Percentiles rank a stretch among this genome's conserved stretches.
These are phyloP conservation scores for Serendipita sp. DNA, from an alignment of 768 basidiomycete species.

Conservation along the genomic window DNA sequence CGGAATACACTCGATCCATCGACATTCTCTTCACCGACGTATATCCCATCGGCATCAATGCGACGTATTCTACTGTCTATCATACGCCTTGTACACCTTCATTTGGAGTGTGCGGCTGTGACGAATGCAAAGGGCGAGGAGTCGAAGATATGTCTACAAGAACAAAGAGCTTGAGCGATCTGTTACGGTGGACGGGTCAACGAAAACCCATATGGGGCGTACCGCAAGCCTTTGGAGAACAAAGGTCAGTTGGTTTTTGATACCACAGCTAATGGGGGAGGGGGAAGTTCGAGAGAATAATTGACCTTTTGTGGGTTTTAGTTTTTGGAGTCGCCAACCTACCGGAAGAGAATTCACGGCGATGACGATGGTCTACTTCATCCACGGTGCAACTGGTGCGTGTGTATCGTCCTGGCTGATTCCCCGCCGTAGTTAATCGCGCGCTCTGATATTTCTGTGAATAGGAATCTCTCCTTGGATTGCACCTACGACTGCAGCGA, in stretches of 20 bases:
- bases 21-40: slow-evolving; percentile 13
- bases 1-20: slow-evolving; percentile 12
- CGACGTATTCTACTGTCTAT: slow-evolving; percentile 13
- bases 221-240: slow-evolving; percentile 16
- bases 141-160: slow-evolving; percentile 6
- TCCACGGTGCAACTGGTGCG: slow-evolving; percentile 9
- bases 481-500: slow-evolving; percentile 9
- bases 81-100: slow-evolving; percentile 13
- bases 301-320: not conserved
- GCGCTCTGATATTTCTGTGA: not conserved
- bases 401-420: too few species aligned
- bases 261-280: too few species aligned
- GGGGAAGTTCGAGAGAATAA: too few species aligned
- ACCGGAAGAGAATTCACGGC: slow-evolving; percentile 11
- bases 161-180: not conserved
- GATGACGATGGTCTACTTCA: not conserved
- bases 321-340: slow-evolving; percentile 11
- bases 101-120: slow-evolving; percentile 18
- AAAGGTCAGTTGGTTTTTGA: slow-evolving; percentile 7
- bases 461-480: slow-evolving; percentile 10
- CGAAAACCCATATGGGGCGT: slow-evolving; percentile 16
- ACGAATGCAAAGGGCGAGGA: slow-evolving; percentile 14
- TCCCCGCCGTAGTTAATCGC: not conserved
- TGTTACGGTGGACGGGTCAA: slow-evolving; percentile 1
- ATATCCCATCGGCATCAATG: slow-evolving; percentile 16